Conservation (phyloP, 345 rosid genomes). For the Brassica napus region Da-Ae NC_063438.1:5320001-5320500, state of each 20-base stretch:
- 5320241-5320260: neutral
- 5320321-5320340: neutral
- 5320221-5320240: neutral
- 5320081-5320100: neutral
- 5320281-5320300: neutral
- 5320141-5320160: neutral
- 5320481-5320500: slow-evolving; percentile 11
- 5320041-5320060: neutral
- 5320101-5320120: neutral
- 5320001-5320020: slow-evolving; percentile 11
- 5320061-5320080: slow-evolving; percentile 12
- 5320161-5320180: slow-evolving; percentile 2
- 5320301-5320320: neutral
- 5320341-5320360: neutral
- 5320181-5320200: neutral
- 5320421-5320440: slow-evolving; percentile 25
- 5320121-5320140: neutral
- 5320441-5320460: slow-evolving; percentile 1
- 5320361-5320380: slow-evolving; percentile 12
- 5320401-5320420: slow-evolving; percentile 9
- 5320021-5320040: neutral
- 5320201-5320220: neutral
- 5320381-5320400: slow-evolving; percentile 6
- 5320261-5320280: neutral
- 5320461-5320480: neutral